Conservation (phyloP, 1,284 basidiomycete genomes). For the Ceraceosorus guamensis region DNA sequence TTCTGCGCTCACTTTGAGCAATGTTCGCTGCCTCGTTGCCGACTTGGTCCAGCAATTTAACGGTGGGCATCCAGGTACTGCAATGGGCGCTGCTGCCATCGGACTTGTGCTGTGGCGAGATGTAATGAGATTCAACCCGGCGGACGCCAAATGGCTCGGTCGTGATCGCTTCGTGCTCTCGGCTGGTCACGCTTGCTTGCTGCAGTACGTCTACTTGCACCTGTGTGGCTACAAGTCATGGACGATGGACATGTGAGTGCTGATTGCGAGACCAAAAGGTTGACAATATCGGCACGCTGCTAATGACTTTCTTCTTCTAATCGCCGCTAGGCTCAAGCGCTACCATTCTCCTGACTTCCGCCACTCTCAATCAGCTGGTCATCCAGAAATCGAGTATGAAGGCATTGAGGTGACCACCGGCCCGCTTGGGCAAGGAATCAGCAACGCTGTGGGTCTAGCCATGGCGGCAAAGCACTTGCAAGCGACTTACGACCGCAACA, state of each 20-base stretch:
- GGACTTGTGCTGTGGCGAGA: constrained; percentile 10
- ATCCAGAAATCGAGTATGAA: constrained; percentile 79
- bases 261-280: no score
- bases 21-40: constrained; percentile 48
- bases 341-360: constrained; percentile 64
- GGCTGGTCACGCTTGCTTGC: constrained; percentile 58
- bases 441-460: constrained; percentile 33
- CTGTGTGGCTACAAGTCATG: constrained; percentile 72
- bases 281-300: no score
- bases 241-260: constrained; percentile 70
- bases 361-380: constrained; percentile 55
- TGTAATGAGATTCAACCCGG: constrained; percentile 45
- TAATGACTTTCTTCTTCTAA: no score
- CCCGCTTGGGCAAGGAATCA: constrained; percentile 80
- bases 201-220: constrained; percentile 72
- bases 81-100: constrained; percentile 44
- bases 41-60: constrained; percentile 48
- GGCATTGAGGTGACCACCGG: constrained; percentile 94
- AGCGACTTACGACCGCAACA: no score
- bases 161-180: constrained; percentile 65
- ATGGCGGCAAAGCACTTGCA: constrained; percentile 46
- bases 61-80: constrained; percentile 52
- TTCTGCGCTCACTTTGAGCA: no score
- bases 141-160: constrained; percentile 26
- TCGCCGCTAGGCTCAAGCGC: constrained; percentile 65